Conservation (phyloP, 2,329 filamentous ascomycete genomes). For the Pyrenochaeta sp. region DNA sequence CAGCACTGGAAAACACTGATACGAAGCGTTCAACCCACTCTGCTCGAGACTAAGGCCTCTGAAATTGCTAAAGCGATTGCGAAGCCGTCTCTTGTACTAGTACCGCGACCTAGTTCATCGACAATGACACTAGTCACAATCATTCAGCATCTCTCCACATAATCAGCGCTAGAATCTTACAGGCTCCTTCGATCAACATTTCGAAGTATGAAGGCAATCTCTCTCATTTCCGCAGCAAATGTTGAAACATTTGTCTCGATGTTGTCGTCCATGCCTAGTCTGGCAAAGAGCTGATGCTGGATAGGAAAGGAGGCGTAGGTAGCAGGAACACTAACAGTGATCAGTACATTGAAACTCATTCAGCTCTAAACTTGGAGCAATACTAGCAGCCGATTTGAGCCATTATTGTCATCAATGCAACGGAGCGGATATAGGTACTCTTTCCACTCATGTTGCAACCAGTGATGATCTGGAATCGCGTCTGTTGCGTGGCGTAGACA, state of each 20-base stretch:
- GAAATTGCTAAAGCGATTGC: conserved; percentile 90
- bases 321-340: conserved; percentile 69
- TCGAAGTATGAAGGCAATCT: conserved; percentile 89
- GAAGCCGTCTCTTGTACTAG: conserved; percentile 85
- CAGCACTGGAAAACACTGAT: conserved; percentile 1
- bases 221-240: conserved; percentile 93
- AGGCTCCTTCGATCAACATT: conserved; percentile 81
- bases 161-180: conserved; percentile 16
- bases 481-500: conserved; percentile 80
- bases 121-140: conserved; percentile 67
- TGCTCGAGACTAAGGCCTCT: conserved; percentile 82
- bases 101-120: conserved; percentile 91
- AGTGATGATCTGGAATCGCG: conserved; percentile 90
- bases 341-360: conserved; percentile 11
- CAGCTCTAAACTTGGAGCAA: background rate
- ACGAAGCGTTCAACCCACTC: conserved; percentile 17
- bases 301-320: conserved; percentile 83
- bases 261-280: conserved; percentile 85
- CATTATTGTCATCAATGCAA: conserved; percentile 89
- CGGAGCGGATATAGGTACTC: conserved; percentile 88
- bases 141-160: background rate
- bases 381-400: conserved; percentile 86
- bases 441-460: conserved; percentile 98
- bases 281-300: conserved; percentile 82
- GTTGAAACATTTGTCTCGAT: conserved; percentile 92